Evolutionary conservation across 2,329 filamentous ascomycete genomes (phyloP), one percentile per base, ranked within the genome.

Genomic region (Stachybotrys echinatus): DNA sequence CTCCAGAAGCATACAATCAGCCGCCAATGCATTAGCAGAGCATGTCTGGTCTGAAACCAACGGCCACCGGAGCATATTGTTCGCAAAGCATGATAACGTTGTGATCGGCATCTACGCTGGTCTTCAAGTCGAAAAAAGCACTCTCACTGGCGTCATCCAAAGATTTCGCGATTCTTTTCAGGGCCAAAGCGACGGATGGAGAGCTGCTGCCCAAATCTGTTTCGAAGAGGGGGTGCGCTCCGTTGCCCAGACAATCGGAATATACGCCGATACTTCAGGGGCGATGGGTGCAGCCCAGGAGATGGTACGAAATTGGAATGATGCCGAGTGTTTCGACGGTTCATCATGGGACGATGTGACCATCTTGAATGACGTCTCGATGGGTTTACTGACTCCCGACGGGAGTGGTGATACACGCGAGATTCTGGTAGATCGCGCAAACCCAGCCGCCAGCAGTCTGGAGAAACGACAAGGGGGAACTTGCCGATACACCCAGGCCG

Each of bases 401-500:
- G n/a, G 6, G 22, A 44, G 42, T 19, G 5, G 5, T 19, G 18
- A 22, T 19, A 21, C 7, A 7, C n/a, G 22, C 18, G 18, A 23
- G 21, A 44, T 22, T 23, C 42, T 44, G 7, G 12, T 44, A 7
- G 42, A 23, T 20, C 21, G 18, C 7, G 12, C 19, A 21, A 20
- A 7, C 18, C n/a, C 19, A 22, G n/a, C 18, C 7, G 6, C 19
- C n/a, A 14, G 12, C 14, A 23, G 42, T 7, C 21, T 44, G 5
- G 7, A 20, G 7, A 23, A 44, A n/a, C 12, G 42, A 19, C 42
- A 23, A 19, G 42, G 19, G 7, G 23, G 14, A 23, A 46, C 39
- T 20, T 65, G 63, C 49, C 49, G 48, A 12, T 55, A 54, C 18
- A 55, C 63, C 12, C 57, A 69, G 31, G 69, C 73, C 10, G 54